Evolutionary conservation across 116 monocot species (phyloP).

Genomic region (Thalassia testudinum): DNA sequence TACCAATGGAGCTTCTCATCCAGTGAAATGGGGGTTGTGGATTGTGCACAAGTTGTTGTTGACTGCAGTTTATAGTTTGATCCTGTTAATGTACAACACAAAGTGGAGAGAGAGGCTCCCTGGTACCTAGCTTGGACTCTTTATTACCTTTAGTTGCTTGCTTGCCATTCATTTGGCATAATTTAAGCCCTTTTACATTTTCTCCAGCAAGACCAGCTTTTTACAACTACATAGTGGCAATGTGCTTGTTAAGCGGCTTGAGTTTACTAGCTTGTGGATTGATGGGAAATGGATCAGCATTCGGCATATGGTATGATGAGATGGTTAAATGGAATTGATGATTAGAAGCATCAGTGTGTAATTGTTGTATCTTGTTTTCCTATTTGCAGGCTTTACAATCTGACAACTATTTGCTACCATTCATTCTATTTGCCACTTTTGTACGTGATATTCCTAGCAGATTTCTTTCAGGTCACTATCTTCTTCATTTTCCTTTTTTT

Average conservation of each 20-base stretch:
- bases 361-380: background rate
- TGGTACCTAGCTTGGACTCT: too few relatives aligned
- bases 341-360: too few relatives aligned
- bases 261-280: conserved; percentile 57
- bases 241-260: conserved; percentile 46
- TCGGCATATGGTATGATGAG: conserved; percentile 88
- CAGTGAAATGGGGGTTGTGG: conserved; percentile 87
- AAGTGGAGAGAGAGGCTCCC: conserved; percentile 81
- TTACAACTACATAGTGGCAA: conserved; percentile 73
- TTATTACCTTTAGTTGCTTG: too few relatives aligned
- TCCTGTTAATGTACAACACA: conserved; percentile 55
- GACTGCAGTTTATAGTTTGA: conserved; percentile 61
- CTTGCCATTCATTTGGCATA: too few relatives aligned
- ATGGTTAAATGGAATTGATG: too few relatives aligned
- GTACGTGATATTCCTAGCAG: conserved; percentile 78
- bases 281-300: conserved; percentile 52
- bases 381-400: conserved; percentile 55
- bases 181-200: background rate
- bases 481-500: too few relatives aligned
- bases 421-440: conserved; percentile 82
- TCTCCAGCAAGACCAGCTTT: conserved; percentile 74
- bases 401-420: conserved; percentile 72
- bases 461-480: conserved; percentile 97
- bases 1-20: conserved; percentile 20
- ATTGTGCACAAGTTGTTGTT: conserved; percentile 62